Conservation (phyloP, 306 rosid species). For the Sicyos baderoa region DNA sequence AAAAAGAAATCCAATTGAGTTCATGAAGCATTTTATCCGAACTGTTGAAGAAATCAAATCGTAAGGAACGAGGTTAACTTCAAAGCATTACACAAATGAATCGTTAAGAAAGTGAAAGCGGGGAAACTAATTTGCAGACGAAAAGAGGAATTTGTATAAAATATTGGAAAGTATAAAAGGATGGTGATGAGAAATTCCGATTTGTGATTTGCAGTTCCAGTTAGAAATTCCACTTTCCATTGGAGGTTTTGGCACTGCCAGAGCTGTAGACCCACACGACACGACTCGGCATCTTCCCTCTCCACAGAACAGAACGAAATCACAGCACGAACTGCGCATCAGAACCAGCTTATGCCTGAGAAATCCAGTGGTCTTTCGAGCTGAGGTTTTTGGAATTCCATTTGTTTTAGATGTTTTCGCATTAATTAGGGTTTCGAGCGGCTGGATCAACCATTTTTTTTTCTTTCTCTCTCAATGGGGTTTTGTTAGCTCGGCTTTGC, state of each 20-base stretch:
- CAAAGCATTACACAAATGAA: neutral
- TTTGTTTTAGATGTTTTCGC: neutral
- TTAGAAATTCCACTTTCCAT: slow-evolving; percentile 11
- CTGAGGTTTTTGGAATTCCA: neutral
- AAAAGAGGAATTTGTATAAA: neutral
- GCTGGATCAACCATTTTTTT: neutral
- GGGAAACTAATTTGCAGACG: neutral
- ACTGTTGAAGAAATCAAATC: neutral
- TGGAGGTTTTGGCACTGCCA: slow-evolving; percentile 9
- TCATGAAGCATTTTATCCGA: neutral
- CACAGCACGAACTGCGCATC: neutral
- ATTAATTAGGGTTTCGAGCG: slow-evolving; percentile 3
- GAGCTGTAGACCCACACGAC: slow-evolving; percentile 14
- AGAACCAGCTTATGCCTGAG: too few species aligned
- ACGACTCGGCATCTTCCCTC: slow-evolving; percentile 12
- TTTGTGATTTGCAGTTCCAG: neutral
- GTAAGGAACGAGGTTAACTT: neutral
- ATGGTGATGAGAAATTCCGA: neutral
- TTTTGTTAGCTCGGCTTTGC: neutral
- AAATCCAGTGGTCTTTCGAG: neutral
- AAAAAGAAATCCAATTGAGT: neutral
- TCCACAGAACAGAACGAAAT: neutral
- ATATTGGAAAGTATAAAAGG: neutral
- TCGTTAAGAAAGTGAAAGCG: neutral
- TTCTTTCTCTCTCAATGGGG: neutral